Conservation (phyloP, 108 stramenopile species). For the Aurantiochytrium sp. region DNA sequence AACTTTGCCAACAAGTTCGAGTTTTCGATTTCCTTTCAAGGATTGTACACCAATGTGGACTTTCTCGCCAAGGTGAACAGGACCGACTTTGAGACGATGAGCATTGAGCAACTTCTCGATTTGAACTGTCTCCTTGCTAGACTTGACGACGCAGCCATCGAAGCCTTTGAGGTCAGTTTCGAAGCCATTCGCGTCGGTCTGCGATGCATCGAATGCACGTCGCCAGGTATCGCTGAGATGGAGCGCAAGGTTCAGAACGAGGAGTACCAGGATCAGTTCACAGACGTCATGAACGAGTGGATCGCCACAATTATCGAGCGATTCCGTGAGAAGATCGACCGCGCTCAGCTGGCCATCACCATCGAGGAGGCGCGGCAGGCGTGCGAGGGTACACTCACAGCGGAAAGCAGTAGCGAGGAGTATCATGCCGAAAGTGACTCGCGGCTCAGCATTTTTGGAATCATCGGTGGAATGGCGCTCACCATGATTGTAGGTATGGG, state of each 20-base stretch:
- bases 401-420: not conserved
- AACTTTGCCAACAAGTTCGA: not conserved
- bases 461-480: not conserved
- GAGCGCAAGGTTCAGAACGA: not conserved
- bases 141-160: not conserved
- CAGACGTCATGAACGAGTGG: not conserved
- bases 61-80: not conserved
- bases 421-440: not conserved
- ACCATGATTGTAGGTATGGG: not conserved
- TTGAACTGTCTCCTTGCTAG: not conserved
- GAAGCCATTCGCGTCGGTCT: not conserved
- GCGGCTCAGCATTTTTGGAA: not conserved
- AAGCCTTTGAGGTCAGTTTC: not conserved
- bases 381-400: not conserved
- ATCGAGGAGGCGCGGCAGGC: not conserved
- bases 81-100: not conserved
- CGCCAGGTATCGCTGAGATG: not conserved
- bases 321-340: not conserved
- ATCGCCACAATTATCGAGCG: not conserved
- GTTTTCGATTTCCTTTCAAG: not conserved
- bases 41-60: not conserved
- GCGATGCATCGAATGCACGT: not conserved
- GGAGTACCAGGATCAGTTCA: not conserved
- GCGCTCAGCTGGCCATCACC: not conserved
- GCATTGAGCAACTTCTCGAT: not conserved